These are phyloP conservation scores for Prunus salicina DNA, from an alignment of 306 rosid genomes.

Conservation along the genomic window DNA sequence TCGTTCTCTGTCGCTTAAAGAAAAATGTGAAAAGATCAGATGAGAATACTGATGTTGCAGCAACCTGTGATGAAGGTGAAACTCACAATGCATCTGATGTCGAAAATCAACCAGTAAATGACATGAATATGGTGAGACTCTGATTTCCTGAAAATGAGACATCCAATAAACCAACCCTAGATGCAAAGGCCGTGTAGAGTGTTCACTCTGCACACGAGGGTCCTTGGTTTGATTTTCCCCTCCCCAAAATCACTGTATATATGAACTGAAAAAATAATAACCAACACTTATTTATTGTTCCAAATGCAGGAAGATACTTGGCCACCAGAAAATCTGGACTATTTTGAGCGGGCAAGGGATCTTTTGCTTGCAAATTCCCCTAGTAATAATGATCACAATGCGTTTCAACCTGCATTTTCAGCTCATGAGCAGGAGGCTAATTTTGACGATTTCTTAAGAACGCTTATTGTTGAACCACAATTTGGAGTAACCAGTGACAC, in stretches of 20 bases:
- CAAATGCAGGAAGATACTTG: slow-evolving; percentile 6
- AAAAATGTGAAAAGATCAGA: slow-evolving; percentile 13
- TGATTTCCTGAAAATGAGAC: slow-evolving; percentile 6
- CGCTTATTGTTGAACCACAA: not conserved
- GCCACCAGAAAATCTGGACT: not conserved
- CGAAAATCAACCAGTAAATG: not conserved
- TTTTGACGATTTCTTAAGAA: not conserved
- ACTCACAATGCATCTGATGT: slow-evolving; percentile 8
- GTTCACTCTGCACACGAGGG: no score
- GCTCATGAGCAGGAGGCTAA: slow-evolving; percentile 19
- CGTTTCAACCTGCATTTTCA: not conserved
- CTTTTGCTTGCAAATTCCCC: not conserved
- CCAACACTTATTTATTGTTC: slow-evolving; percentile 19
- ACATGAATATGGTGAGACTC: slow-evolving; percentile 31
- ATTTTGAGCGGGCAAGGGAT: not conserved
- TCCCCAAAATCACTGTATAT: no score
- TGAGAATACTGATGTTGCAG: slow-evolving; percentile 1
- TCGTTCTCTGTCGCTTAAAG: slow-evolving; percentile 49
- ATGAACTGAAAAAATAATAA: not conserved
- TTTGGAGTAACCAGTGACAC: slow-evolving; percentile 24
- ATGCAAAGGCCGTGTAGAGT: no score
- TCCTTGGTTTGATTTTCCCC: no score
- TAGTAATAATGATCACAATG: not conserved
- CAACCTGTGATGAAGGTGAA: slow-evolving; percentile 25
- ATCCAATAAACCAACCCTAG: not conserved